phyloP scores from a whole-genome alignment of 2,329 filamentous ascomycete species.

The Clarireedia homoeocarpa region DNA sequence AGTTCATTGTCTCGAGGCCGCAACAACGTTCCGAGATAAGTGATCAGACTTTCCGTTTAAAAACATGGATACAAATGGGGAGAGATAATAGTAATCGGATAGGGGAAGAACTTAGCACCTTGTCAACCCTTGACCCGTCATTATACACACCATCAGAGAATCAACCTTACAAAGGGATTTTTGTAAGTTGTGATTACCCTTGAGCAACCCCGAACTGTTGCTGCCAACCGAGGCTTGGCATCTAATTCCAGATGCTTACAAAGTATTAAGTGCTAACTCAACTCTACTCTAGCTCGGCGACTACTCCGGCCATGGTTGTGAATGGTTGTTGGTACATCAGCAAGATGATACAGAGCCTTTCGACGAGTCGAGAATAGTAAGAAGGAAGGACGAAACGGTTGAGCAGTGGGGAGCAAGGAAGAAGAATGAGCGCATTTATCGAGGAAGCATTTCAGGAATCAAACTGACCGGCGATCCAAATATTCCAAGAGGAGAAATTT shows the following conservation, averaged over 20 bases:
- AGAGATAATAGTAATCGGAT: slow-evolving; percentile 41
- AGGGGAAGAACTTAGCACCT: slow-evolving; percentile 53
- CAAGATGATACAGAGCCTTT: slow-evolving; percentile 43
- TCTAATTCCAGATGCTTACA: neutral
- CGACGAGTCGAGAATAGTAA: slow-evolving; percentile 35
- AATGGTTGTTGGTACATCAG: slow-evolving; percentile 79
- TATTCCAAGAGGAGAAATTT: slow-evolving; percentile 77
- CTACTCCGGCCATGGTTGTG: slow-evolving; percentile 79
- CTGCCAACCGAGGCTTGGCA: neutral
- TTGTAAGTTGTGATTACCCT: slow-evolving; percentile 42
- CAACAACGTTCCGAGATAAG: slow-evolving; percentile 51
- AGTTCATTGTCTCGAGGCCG: slow-evolving; percentile 33
- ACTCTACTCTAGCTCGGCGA: slow-evolving; percentile 48
- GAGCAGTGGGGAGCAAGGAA: slow-evolving; percentile 40
- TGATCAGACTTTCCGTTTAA: slow-evolving; percentile 63
- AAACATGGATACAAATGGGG: slow-evolving; percentile 67
- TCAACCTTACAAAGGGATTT: slow-evolving; percentile 85
- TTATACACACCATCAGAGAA: slow-evolving; percentile 73
- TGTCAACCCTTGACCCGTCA: slow-evolving; percentile 60
- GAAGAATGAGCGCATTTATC: slow-evolving; percentile 43
- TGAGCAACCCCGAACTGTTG: neutral
- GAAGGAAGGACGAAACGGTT: slow-evolving; percentile 35
- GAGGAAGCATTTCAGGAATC: slow-evolving; percentile 69
- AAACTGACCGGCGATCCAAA: slow-evolving; percentile 91
- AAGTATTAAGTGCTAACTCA: neutral